Base-by-base conservation (phyloP, 108 stramenopile species). In the Aurantiochytrium sp. region DNA sequence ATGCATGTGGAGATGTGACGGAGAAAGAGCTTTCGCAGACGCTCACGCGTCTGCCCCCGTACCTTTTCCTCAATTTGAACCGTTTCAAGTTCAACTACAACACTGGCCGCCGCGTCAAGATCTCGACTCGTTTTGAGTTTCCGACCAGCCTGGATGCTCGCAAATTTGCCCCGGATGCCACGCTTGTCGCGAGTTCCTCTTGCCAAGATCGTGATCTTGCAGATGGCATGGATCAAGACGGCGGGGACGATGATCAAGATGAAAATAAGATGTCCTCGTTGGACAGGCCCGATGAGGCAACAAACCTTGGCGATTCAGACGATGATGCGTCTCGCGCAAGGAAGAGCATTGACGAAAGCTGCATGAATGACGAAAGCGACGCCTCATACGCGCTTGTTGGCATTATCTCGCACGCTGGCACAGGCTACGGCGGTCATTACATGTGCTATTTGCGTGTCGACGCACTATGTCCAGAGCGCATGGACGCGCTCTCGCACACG, bases 81-180 rank as follows among this genome's bases (percentile, higher is more conserved):
- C 89, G 92, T 21, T 92, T 92, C 72, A 72, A 44, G 45, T 92
- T 90, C 64, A 90, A 92, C 89, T 21, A 72, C 43, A 21, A 43
- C n/a, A 49, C 23, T 5, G 59, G 60, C 58, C 58, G 29, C 45
- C 59, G 89, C 3, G 58, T 21, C n/a, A 92, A 92, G 91, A 73
- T 91, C 14, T 57, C 87, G 49, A 23, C 59, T 14, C 44, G 44
- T 5, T 58, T 89, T 44, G 44, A 42, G 21, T 89, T 90, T 19
- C 91, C 91, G 60, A 18, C 29, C 16, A 44, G 10, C n/a, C 55
- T 92, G 47, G 5, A 43, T 21, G 4, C 42, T 35, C 42, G 76
- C 42, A 35, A 12, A 6, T 47, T 83, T 83, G 49, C 76, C 6
- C 76, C 45, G 10, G 10, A 4, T 10, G 64, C 64, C 64, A 42